Evolutionary conservation across 139 green algal species (phyloP), one percentile per base, ranked within the genome.

Genomic region (Astrephomene gubernaculifera): DNA sequence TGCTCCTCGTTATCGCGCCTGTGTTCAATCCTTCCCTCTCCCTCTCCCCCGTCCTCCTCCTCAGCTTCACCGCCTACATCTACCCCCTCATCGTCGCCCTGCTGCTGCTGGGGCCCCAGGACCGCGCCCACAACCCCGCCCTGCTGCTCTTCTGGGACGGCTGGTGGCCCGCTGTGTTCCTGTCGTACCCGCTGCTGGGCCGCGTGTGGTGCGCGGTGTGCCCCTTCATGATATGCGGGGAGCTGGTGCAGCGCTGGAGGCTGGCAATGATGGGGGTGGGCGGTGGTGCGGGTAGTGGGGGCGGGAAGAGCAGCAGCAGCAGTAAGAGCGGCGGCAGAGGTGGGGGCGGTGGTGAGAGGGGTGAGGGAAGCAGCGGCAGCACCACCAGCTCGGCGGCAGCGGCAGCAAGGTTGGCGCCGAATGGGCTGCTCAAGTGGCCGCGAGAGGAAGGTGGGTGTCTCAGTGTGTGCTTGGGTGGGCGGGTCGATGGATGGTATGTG

Each of bases 191-290:
- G 17, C 93, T 96, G 84, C 81, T 98, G 49, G 94, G 95, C n/a
- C 82, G 94, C 33, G 81, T 96, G 19, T 97, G 94, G 94, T 96
- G 93, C 80, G 78, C 86, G 87, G 89, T 98, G 41, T 98, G 95
- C 84, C 95, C 95, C 57, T 98, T 98, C 85, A 98, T 98, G 95
- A 95, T 95, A 31, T 96, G 94, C 68, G 94, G 94, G 0, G 93
- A 96, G 88, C 61, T 96, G 24, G 89, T 93, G 78, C 94, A 97
- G 89, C 67, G 78, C 29, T 95, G 91, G 92, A 83, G 92, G 44
- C 12, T 17, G 49, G 17, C 49, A 17, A 57, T 25, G 49, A 57
- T 57, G 49, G 49, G 49, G 3, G 12, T 57, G 12, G 17, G 49
- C 49, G 12, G 49, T 12, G 49, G 49, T 12, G 12, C 49, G 49